Conservation (phyloP, 352 stramenopile genomes). For the Globisporangium paroecandrum region DNA sequence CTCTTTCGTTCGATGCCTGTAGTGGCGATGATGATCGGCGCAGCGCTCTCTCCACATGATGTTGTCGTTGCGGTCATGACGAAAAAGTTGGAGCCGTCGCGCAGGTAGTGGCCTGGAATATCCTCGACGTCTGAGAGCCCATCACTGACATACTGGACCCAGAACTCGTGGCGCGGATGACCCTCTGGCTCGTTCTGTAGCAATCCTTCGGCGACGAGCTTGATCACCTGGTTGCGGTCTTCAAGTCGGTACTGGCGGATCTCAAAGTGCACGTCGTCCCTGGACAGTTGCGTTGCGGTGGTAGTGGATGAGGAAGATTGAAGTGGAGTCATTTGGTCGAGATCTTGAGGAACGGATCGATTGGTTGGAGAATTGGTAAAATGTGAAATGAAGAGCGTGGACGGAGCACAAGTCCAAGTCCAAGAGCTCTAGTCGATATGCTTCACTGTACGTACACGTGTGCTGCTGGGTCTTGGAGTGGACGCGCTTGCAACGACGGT, state of each 20-base stretch:
- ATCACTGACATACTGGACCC: conserved; percentile 19
- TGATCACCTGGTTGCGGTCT: conserved; percentile 14
- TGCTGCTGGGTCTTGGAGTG: not conserved
- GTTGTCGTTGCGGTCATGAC: not conserved
- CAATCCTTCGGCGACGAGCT: conserved; percentile 20
- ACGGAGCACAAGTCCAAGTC: not conserved
- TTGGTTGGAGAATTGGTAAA: not conserved
- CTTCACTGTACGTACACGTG: not conserved
- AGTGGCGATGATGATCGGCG: conserved; percentile 10
- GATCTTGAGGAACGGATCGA: not conserved
- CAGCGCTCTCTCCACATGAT: not conserved
- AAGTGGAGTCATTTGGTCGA: not conserved
- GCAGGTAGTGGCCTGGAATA: conserved; percentile 10
- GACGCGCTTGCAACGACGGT: not conserved
- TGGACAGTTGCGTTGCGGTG: not conserved
- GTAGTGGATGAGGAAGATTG: not conserved
- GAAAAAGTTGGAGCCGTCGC: conserved; percentile 14
- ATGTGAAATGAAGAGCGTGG: not conserved
- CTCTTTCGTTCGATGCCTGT: conserved; percentile 8
- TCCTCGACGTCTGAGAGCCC: conserved; percentile 21
- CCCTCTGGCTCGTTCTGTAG: conserved; percentile 10
- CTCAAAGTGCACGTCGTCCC: not conserved
- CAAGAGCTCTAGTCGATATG: not conserved
- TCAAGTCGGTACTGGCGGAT: conserved; percentile 19
- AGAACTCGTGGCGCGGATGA: conserved; percentile 13